Conservation (phyloP, 495 filamentous ascomycete genomes). For the Trichoderma orchidacearum region DNA sequence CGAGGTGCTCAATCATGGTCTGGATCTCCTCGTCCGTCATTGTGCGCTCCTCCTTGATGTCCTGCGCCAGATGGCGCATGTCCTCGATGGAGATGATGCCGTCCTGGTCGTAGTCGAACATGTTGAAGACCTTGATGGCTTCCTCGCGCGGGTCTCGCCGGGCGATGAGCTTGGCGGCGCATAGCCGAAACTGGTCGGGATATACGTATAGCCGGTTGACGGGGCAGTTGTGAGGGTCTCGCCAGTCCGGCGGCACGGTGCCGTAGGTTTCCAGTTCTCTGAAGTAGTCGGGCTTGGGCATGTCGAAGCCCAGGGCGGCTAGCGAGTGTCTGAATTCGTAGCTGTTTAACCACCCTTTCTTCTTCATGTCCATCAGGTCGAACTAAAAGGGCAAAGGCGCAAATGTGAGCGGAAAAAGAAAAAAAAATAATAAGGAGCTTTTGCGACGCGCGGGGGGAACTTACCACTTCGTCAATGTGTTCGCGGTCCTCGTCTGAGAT, state of each 20-base stretch:
- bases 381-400: constrained; percentile 41
- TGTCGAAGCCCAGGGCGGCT: constrained; percentile 82
- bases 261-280: constrained; percentile 62
- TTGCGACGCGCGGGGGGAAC: constrained; percentile 9
- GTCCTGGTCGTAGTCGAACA: constrained; percentile 58
- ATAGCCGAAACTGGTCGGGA: constrained; percentile 41
- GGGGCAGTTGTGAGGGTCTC: constrained; percentile 19
- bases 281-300: constrained; percentile 71
- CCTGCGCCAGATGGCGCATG: constrained; percentile 65
- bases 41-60: constrained; percentile 55
- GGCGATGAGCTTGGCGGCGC: constrained; percentile 62
- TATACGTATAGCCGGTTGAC: not conserved
- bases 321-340: constrained; percentile 89
- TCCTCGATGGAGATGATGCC: constrained; percentile 69
- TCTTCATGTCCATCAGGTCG: constrained; percentile 83
- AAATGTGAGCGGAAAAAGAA: constrained; percentile 4
- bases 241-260: constrained; percentile 29
- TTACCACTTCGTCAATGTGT: constrained; percentile 80
- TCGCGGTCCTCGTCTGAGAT: constrained; percentile 77
- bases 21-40: constrained; percentile 76
- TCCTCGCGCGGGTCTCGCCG: constrained; percentile 72
- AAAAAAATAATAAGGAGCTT: not conserved
- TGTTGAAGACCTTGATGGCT: constrained; percentile 71
- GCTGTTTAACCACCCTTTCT: constrained; percentile 79
- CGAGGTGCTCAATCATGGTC: constrained; percentile 94